These are phyloP conservation scores for Gossypium aridum DNA, from an alignment of 441 rosid species.

Conservation along the genomic window DNA sequence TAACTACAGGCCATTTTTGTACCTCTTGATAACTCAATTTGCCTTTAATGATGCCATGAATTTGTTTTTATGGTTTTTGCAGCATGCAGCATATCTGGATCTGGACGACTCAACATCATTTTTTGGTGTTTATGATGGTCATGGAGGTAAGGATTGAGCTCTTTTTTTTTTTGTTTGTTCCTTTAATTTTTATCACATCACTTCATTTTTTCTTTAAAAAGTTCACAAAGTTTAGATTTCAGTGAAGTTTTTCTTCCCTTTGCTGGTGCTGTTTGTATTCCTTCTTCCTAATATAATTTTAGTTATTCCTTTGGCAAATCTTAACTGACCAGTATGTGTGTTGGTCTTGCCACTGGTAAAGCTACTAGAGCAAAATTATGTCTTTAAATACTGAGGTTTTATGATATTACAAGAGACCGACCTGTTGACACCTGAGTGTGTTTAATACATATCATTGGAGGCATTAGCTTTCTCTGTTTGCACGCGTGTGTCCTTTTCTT, in stretches of 20 bases:
- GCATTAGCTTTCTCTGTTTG: not conserved
- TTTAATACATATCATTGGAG: not conserved
- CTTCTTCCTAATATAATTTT: not conserved
- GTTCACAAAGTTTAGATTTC: not conserved
- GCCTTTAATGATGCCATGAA: conserved; percentile 8
- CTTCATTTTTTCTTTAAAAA: not conserved
- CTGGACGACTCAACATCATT: conserved; percentile 49
- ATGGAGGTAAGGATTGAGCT: conserved; percentile 44
- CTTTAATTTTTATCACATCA: not conserved
- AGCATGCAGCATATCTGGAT: conserved; percentile 54
- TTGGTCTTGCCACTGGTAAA: not conserved
- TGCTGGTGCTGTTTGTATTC: not conserved
- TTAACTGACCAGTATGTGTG: not conserved
- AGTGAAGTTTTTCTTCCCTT: not conserved
- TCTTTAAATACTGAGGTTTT: conserved; percentile 1
- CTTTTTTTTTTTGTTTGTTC: not conserved
- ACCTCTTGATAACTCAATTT: not conserved
- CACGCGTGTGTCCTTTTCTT: not conserved
- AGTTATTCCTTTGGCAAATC: not conserved
- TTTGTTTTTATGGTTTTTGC: conserved; percentile 22
- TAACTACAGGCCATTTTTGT: not conserved
- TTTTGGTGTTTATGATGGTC: conserved; percentile 73
- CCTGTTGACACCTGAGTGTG: not conserved
- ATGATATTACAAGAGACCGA: not conserved
- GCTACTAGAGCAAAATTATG: not conserved